These are phyloP conservation scores for Fagus sylvatica DNA, from an alignment of 306 rosid genomes.

Conservation along the genomic window DNA sequence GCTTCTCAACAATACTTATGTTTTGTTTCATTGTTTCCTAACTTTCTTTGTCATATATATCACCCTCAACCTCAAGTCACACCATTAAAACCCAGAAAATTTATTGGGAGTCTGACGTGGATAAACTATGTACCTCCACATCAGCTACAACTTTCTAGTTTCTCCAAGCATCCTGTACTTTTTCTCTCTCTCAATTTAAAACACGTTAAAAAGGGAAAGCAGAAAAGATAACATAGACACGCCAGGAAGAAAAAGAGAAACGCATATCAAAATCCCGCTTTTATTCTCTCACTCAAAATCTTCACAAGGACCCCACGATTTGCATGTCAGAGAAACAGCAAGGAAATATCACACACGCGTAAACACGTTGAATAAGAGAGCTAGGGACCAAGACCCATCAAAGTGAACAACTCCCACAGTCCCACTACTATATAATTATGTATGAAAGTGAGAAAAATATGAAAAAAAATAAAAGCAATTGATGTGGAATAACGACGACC, in stretches of 20 bases:
- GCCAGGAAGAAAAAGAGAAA: background rate
- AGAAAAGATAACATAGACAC: background rate
- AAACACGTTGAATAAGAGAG: background rate
- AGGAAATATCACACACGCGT: background rate
- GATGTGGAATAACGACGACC: background rate
- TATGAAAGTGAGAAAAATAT: too few species aligned
- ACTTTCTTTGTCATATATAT: too few species aligned
- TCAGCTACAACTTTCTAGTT: background rate
- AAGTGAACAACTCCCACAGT: background rate
- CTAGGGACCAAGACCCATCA: background rate
- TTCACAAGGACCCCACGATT: too few species aligned
- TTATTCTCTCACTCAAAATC: background rate
- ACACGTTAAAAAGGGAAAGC: background rate
- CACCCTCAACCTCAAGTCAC: too few species aligned
- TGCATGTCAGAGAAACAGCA: constrained; percentile 9
- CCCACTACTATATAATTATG: too few species aligned
- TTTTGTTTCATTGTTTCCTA: too few species aligned
- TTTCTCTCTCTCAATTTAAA: background rate
- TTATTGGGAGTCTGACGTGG: background rate
- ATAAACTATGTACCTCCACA: background rate
- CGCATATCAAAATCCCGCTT: background rate
- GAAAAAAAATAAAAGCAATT: too few species aligned
- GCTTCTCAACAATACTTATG: too few species aligned
- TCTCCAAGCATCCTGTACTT: background rate
- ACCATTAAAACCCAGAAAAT: background rate